These are phyloP conservation scores for Rubia yunnanensis DNA, from an alignment of 257 asterid genomes.

Conservation along the genomic window DNA sequence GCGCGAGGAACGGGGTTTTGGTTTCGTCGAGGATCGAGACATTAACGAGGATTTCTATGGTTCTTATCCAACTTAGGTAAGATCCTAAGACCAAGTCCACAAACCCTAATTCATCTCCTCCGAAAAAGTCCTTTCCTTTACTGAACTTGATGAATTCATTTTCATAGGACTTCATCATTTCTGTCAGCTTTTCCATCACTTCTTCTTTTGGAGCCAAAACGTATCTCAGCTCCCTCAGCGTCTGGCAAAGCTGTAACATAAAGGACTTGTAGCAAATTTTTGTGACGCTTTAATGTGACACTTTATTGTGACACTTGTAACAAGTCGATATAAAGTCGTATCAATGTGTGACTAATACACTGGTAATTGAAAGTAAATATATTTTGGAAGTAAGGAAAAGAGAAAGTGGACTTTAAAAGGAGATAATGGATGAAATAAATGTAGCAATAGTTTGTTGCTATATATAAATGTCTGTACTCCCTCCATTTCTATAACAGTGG, in stretches of 20 bases:
- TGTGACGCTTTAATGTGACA: too few relatives aligned
- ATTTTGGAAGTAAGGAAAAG: too few relatives aligned
- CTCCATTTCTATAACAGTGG: too few relatives aligned
- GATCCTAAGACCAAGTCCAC: constrained; percentile 15
- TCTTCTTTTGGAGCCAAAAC: not conserved
- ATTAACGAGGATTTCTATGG: not conserved
- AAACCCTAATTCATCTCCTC: constrained; percentile 18
- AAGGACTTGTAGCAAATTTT: not conserved
- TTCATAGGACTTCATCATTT: constrained; percentile 8
- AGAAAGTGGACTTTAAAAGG: too few relatives aligned
- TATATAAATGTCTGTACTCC: too few relatives aligned
- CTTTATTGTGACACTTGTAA: too few relatives aligned
- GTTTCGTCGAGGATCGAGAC: constrained; percentile 12
- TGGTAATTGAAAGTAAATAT: too few relatives aligned
- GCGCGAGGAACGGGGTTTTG: constrained; percentile 12
- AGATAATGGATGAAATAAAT: too few relatives aligned
- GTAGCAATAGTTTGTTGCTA: too few relatives aligned
- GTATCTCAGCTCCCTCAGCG: not conserved
- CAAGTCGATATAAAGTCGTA: too few relatives aligned
- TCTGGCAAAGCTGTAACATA: constrained; percentile 5
- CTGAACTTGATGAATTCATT: constrained; percentile 16
- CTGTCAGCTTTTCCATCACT: constrained; percentile 5
- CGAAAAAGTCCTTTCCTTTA: constrained; percentile 20
- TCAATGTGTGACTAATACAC: too few relatives aligned
- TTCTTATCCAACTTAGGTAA: constrained; percentile 14